Evolutionary conservation across 805 yeast species (phyloP).

Genomic region (Cyberlindnera maclurae): DNA sequence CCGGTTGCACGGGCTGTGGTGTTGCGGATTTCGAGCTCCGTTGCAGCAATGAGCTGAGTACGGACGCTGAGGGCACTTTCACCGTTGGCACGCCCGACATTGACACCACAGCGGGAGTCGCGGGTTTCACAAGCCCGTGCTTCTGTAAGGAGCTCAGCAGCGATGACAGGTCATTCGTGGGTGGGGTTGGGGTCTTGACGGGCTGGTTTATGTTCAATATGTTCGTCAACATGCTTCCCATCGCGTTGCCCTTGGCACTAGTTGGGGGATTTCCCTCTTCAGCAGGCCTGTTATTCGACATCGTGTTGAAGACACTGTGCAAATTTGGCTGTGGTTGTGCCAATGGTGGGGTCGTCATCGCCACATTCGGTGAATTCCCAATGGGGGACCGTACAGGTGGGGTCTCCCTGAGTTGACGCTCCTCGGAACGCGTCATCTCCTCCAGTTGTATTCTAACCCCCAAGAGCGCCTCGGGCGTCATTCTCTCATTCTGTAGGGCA

Average conservation of each 20-base stretch:
- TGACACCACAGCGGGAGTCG: not conserved
- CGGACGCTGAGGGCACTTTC: slow-evolving; percentile 3
- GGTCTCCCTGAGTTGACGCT: slow-evolving; percentile 25
- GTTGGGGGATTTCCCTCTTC: not conserved
- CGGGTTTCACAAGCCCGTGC: slow-evolving; percentile 17
- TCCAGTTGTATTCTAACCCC: slow-evolving; percentile 33
- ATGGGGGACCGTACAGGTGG: slow-evolving; percentile 18
- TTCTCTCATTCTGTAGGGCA: slow-evolving; percentile 27
- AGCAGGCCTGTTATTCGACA: not conserved
- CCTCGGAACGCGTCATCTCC: slow-evolving; percentile 30
- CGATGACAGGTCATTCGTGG: slow-evolving; percentile 12
- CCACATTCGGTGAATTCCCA: not conserved
- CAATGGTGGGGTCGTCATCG: slow-evolving; percentile 5
- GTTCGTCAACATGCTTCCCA: slow-evolving; percentile 10
- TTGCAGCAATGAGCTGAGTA: slow-evolving; percentile 2
- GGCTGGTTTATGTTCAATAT: slow-evolving; percentile 14
- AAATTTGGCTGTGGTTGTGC: slow-evolving; percentile 12
- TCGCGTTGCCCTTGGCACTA: not conserved
- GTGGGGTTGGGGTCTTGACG: slow-evolving; percentile 7
- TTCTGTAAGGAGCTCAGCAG: slow-evolving; percentile 15
- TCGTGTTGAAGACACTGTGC: slow-evolving; percentile 1
- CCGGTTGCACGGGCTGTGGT: not conserved
- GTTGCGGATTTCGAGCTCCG: not conserved
- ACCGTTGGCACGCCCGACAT: not conserved
- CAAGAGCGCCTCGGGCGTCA: slow-evolving; percentile 26